Conservation (phyloP, 2,329 filamentous ascomycete genomes). For the Fusarium napiforme region DNA sequence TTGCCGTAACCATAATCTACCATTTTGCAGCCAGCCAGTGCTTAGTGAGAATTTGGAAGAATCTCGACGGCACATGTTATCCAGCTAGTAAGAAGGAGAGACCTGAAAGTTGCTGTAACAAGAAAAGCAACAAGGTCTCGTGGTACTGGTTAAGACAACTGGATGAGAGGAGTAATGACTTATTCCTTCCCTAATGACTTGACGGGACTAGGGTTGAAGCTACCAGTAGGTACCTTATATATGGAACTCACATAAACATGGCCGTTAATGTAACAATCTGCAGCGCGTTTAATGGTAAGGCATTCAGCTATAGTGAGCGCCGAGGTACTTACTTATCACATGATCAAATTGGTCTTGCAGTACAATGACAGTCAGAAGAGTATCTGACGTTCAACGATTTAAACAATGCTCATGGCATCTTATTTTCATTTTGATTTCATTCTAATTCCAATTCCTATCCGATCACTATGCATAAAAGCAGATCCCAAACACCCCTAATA, state of each 20-base stretch:
- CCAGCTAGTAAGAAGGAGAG: not conserved
- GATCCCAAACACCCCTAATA: slow-evolving; percentile 21
- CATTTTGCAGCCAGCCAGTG: not conserved
- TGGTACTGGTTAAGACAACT: not conserved
- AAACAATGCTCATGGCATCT: slow-evolving; percentile 31
- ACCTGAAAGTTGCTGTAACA: not conserved
- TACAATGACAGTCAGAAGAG: not conserved
- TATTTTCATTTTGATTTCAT: slow-evolving; percentile 16
- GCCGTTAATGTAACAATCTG: not conserved
- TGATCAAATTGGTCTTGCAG: not conserved
- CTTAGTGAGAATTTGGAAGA: not conserved
- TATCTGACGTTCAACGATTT: not conserved
- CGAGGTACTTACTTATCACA: not conserved
- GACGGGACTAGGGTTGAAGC: not conserved
- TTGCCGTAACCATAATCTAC: not conserved
- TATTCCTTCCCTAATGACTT: not conserved
- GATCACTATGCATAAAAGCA: not conserved
- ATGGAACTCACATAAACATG: not conserved
- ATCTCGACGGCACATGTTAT: not conserved
- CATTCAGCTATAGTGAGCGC: not conserved
- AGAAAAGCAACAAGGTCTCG: not conserved
- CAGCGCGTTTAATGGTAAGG: not conserved
- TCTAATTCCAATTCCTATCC: slow-evolving; percentile 3
- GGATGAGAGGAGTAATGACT: not conserved
- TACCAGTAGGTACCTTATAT: not conserved